Base-by-base conservation (phyloP, 306 rosid species). In the Corylus americana region DNA sequence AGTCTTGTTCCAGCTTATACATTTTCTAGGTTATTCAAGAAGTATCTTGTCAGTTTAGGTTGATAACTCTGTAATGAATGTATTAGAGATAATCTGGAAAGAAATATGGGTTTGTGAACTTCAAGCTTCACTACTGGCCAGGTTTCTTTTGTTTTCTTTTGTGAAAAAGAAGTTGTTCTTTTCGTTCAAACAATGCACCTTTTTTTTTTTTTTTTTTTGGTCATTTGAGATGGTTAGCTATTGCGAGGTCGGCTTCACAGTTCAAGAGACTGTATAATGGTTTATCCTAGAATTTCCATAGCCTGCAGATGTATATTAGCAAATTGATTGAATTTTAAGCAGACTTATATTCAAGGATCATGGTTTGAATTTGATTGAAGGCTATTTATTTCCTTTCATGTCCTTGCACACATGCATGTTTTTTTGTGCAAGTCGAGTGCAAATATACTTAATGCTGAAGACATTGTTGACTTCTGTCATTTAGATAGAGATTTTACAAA, bases 1-100 rank as follows among this genome's bases (percentile, higher is more conserved):
- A 55, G 67, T 73, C 8, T 72, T 20, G 71, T 64, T 78, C 70
- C 11, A 62, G 72, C 79, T 53, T 45, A 3, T 64, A 35, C 22
- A 64, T 31, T 29, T 64, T 18, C n/a, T 58, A 8, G 31, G 5
- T 2, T 58, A 2, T 8, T 58, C 64, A 58, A 20, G 64, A 58
- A 20, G 64, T 58, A 22, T 22, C 66, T 22, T 22, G 14, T 22
- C 4, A 7, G 35, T 58, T 58, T 58, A 58, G 8, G 29, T 58
- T 22, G n/a, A 53, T 16, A 53, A 53, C 18, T 16, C 8, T 53
- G 8, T 16, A 5, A 53, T 53, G 58, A 53, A 53, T 53, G n/a
- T 16, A 53, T 53, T 53, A 16, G 57, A 53, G 57, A 53, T 53
- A 12, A 10, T 53, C 6, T 53, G n/a, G 57, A 12, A 53, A 53